Evolutionary conservation across 2,329 filamentous ascomycete species (phyloP).

Genomic region (Dryadomyces sulphureus): DNA sequence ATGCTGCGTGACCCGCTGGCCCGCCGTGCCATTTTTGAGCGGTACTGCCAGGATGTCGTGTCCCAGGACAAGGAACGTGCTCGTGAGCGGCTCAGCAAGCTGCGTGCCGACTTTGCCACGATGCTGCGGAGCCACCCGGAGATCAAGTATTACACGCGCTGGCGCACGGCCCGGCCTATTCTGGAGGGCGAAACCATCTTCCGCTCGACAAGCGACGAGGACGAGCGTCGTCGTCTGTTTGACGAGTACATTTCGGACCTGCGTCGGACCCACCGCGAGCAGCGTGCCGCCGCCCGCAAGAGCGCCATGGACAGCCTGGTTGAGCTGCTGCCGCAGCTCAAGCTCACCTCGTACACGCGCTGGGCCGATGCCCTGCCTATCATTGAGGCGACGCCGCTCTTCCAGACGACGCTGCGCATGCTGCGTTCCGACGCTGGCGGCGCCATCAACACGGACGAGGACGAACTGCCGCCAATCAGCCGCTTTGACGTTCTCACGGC

Average conservation of each 20-base stretch:
- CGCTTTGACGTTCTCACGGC: slow-evolving; percentile 82
- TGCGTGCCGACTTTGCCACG: slow-evolving; percentile 83
- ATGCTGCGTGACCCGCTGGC: slow-evolving; percentile 87
- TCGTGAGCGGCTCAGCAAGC: slow-evolving; percentile 81
- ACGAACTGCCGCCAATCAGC: slow-evolving; percentile 45
- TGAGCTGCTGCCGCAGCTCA: slow-evolving; percentile 60
- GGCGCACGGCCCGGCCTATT: slow-evolving; percentile 89
- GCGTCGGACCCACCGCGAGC: slow-evolving; percentile 64
- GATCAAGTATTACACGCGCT: slow-evolving; percentile 91
- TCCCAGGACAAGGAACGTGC: slow-evolving; percentile 88
- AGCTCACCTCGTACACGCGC: slow-evolving; percentile 83
- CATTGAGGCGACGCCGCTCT: slow-evolving; percentile 62
- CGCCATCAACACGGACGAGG: slow-evolving; percentile 18
- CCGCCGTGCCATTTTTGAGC: slow-evolving; percentile 81
- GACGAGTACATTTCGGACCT: slow-evolving; percentile 83
- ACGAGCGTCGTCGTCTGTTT: slow-evolving; percentile 78
- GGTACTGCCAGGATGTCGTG: slow-evolving; percentile 82
- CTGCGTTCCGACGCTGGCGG: not conserved
- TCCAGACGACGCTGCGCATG: slow-evolving; percentile 34
- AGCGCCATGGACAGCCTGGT: slow-evolving; percentile 74
- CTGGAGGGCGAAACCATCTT: slow-evolving; percentile 94
- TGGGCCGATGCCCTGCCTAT: slow-evolving; percentile 83
- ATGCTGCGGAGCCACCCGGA: slow-evolving; percentile 96
- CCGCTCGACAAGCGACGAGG: slow-evolving; percentile 74
- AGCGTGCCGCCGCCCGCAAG: slow-evolving; percentile 57